Base-by-base conservation (phyloP, 495 filamentous ascomycete genomes). In the Talaromyces trachyspermus region DNA sequence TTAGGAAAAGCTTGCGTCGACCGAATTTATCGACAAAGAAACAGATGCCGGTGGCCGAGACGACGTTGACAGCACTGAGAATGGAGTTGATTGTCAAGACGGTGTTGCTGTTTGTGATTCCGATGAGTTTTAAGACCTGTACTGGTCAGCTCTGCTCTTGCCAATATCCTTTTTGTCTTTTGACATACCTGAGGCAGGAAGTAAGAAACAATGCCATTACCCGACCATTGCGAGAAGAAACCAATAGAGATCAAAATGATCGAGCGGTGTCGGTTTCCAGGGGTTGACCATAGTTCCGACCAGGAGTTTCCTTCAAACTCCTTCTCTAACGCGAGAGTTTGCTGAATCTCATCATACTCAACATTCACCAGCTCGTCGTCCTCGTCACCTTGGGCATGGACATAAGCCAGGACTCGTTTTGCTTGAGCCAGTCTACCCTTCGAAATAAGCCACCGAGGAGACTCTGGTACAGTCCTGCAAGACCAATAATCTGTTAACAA, bases 241-340 rank as follows among this genome's bases (percentile, higher is more conserved):
- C 81, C 81, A 25, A 83, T 68, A 10, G 75, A 77, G 25, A 81
- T 58, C 43, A 81, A 70, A 20, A 85, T 60, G 25, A 59, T 48
- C 1, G 79, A 57, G 11, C 81, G 72, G 55, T 81, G 79, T 10
- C 80, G 73, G 66, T 87, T 87, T 49, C 82, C 82, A 56, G 71
- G 74, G 45, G 80, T 84, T 27, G 63, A 63, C 70, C 81, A 71
- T 63, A 86, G 80, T 51, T 84, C 79, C 22, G 52, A 66, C 44
- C 59, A 55, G 24, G 23, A 54, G 40, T 53, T 53, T 35, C 64
- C 57, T 45, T 59, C 54, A 35, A 54, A 51, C 44, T 64, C 49
- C 40, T 65, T 62, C 48, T 64, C 60, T 2, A 58, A 48, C 2
- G 41, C 46, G 20, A 61, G 49, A 3, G 60, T 49, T 25, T 56